Evolutionary conservation across 2,329 filamentous ascomycete genomes (phyloP), one percentile per base, ranked within the genome.

Genomic region (Xenoacremonium recifei): DNA sequence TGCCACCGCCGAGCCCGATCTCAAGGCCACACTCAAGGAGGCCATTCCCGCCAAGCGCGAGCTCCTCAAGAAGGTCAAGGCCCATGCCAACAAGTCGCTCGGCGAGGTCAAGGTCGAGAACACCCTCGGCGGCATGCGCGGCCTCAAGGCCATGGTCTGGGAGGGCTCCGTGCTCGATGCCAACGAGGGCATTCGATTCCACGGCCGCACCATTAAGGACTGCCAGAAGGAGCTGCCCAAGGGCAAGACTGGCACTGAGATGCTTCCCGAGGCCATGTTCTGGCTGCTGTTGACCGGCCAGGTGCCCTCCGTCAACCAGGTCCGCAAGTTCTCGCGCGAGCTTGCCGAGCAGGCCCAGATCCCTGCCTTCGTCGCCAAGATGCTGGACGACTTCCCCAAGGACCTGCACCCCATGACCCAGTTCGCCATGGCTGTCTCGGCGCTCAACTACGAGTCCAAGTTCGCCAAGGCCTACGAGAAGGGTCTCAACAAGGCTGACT

Each of bases 261-360:
- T 97, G 93, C 80, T 97, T 11, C 93, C 93, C 35, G 93, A 99
- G 71, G 84, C 92, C 68, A 99, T 99, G 93, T 99, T 99, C 79
- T 99, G 93, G 93, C 82, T 97, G 31, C 82, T 99, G 37, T 77
- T 99, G 56, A 99, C 93, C 9, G 93, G 93, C 45, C 79, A 95
- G 68, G 87, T 97, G 17, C 93, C 93, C 18, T 88, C 87, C 2
- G 85, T 84, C 17, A 73, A 73, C 49, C 93, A 99, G 69, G 82
- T 93, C 49, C 87, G 92, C 58, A 75, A 71, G 33, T 83, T 99
- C 58, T 95, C 89, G 35, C 81, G 84, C 44, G 85, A 97, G 67
- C 77, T 97, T 18, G 93, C 93, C 38, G 85, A 91, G 65, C 85
- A 96, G 71, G 86, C 87, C 17, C 73, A 80, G 57, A 80, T 99